A percentile compares a stretch with the other conserved stretches of the same genome.
Evolutionary conservation across 78 protist species (phyloP).

Genomic region (Isochrysis galbana): DNA sequence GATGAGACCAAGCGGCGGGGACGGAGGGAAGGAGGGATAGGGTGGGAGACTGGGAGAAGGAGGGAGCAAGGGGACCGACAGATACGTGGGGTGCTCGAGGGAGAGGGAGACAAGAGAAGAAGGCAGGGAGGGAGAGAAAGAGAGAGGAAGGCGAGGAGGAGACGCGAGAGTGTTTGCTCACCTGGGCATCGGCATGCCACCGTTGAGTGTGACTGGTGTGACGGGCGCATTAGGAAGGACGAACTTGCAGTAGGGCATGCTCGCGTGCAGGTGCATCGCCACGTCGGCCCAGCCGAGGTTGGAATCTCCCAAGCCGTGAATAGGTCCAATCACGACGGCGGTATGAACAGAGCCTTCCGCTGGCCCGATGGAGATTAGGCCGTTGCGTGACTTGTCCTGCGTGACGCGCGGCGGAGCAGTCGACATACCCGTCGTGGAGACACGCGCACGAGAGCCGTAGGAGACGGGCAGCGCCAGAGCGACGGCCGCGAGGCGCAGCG

Average conservation of each 20-base stretch:
- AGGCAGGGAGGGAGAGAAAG: too few relatives aligned
- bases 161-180: too few relatives aligned
- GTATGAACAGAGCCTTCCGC: background rate
- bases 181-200: background rate
- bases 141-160: too few relatives aligned
- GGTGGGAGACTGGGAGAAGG: too few relatives aligned
- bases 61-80: too few relatives aligned
- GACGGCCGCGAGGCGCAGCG: too few relatives aligned
- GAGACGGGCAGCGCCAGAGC: too few relatives aligned
- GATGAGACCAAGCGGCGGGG: too few relatives aligned
- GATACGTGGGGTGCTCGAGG: too few relatives aligned
- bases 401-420: background rate
- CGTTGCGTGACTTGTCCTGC: background rate
- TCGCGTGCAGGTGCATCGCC: background rate
- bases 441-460: background rate
- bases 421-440: background rate
- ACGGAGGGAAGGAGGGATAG: too few relatives aligned
- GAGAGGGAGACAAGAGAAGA: too few relatives aligned
- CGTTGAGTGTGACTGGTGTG: background rate
- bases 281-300: background rate
- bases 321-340: background rate
- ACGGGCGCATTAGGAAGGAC: background rate
- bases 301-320: background rate
- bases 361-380: background rate
- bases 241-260: background rate